Base-by-base conservation (phyloP, 805 yeast species). In the Candida vartiovaarae region DNA sequence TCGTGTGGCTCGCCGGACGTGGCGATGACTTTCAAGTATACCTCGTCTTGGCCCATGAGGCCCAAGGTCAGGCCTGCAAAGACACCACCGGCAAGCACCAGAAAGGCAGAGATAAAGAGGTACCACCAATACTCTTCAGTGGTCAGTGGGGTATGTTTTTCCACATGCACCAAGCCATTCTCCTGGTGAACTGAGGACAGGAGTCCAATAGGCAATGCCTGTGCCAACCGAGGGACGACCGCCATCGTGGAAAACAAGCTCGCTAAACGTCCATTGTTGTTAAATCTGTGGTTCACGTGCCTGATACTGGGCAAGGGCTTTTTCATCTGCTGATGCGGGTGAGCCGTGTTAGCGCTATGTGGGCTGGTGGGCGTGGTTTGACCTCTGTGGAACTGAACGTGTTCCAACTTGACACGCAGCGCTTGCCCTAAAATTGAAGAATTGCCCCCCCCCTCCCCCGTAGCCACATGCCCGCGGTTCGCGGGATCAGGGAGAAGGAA, bases 31-130 rank as follows among this genome's bases (percentile, higher is more conserved):
- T 87, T 91, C 48, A 91, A 71, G 56, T 90, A 87, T 25, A 91
- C 91, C 63, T 91, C 98, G 63, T 91, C 98, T 64, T 91, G 98
- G 53, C 98, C 98, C 99, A 91, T 91, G 8, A 91, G 74, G 3
- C 93, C 98, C 39, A 91, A 70, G n/a, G 99, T 93, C 36, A 91
- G 71, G 6, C 95, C 95, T 5, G 95, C 95, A 71, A 87, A 87
- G n/a, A 84, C 80, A 52, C 95, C 95, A 46, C 95, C 95, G 4
- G 84, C 68, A 32, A 87, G 56, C 2, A 86, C 95, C 25, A 86
- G 68, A 24, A 68, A 51, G 6, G 74, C 71, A 1, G 93, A 82
- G 10, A 82, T 67, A 40, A 47, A 10, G 15, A 58, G 47, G 36
- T 58, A 56, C n/a, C 51, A 43, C 57, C 60, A 58, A 39, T 50